Conservation (phyloP, 2,329 filamentous ascomycete genomes). For the Paracoccidioides lutzii region DNA sequence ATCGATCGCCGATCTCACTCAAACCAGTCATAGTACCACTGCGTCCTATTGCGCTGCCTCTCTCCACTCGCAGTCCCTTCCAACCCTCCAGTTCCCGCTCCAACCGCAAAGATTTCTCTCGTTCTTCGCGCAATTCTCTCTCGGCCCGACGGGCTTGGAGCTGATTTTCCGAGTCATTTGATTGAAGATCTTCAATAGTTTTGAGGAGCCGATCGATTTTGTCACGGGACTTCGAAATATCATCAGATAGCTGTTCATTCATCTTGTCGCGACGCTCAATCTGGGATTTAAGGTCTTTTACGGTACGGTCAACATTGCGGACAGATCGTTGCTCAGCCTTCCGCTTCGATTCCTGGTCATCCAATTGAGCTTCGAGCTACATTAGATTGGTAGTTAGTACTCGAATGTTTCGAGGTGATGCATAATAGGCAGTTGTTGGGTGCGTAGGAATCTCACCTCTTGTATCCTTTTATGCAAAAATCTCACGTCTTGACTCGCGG, state of each 20-base stretch:
- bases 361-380: conserved; percentile 77
- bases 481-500: conserved; percentile 84
- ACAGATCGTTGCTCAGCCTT: conserved; percentile 73
- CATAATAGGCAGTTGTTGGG: not conserved
- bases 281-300: conserved; percentile 84
- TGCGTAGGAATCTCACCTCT: conserved; percentile 52
- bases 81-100: conserved; percentile 78
- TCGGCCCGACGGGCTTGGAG: conserved; percentile 74
- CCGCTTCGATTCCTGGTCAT: conserved; percentile 66
- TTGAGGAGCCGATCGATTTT: conserved; percentile 79
- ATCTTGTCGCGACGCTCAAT: conserved; percentile 89
- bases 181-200: conserved; percentile 88
- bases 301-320: conserved; percentile 83
- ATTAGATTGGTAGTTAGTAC: conserved; percentile 13
- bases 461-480: conserved; percentile 90
- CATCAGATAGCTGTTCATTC: conserved; percentile 66
- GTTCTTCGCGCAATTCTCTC: conserved; percentile 77
- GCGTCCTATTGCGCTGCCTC: conserved; percentile 26
- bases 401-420: not conserved
- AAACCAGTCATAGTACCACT: conserved; percentile 20
- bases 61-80: conserved; percentile 59
- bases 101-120: conserved; percentile 65
- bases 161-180: conserved; percentile 69
- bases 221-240: conserved; percentile 73
- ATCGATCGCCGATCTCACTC: conserved; percentile 23